Percentiles rank a stretch among this genome's conserved stretches.
phyloP scores from a whole-genome alignment of 2,329 filamentous ascomycete genomes.

The Curvularia sp. region DNA sequence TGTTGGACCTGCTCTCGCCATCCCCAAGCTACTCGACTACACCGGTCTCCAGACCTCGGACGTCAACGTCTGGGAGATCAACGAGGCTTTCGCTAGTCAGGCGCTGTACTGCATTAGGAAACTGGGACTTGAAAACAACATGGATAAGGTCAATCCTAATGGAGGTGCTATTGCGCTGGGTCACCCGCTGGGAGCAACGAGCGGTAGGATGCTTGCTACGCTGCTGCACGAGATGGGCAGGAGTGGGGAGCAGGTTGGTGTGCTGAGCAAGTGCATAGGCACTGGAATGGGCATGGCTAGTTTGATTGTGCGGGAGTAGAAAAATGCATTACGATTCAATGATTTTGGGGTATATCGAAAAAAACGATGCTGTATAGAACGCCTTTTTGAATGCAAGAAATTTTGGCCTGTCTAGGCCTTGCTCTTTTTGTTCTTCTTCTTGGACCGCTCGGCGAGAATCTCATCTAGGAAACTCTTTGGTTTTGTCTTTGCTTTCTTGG shows the following conservation, averaged over 20 bases:
- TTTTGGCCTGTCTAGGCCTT: background rate
- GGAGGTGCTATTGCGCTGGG: constrained; percentile 94
- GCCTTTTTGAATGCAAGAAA: background rate
- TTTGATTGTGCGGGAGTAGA: constrained; percentile 57
- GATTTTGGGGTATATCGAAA: constrained; percentile 5
- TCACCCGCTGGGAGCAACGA: constrained; percentile 88
- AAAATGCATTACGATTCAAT: background rate
- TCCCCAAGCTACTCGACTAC: constrained; percentile 77
- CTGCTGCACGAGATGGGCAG: constrained; percentile 73
- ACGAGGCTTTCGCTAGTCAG: constrained; percentile 76
- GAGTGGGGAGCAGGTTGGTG: constrained; percentile 74
- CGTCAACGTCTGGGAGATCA: constrained; percentile 89
- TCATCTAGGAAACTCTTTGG: constrained; percentile 63
- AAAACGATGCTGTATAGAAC: background rate
- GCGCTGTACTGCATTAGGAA: constrained; percentile 74
- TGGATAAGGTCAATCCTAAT: constrained; percentile 83
- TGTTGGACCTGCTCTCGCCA: constrained; percentile 83
- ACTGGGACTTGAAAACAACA: constrained; percentile 70
- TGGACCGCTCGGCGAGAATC: constrained; percentile 56
- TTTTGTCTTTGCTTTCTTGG: constrained; percentile 40
- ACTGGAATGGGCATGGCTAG: constrained; percentile 62
- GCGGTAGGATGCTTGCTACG: constrained; percentile 79
- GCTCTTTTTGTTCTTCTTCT: constrained; percentile 57
- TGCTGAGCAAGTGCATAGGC: constrained; percentile 83
- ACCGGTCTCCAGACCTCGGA: constrained; percentile 72